Base-by-base conservation (phyloP, 164 flowering plant species). In the Vitis rupestris region DNA sequence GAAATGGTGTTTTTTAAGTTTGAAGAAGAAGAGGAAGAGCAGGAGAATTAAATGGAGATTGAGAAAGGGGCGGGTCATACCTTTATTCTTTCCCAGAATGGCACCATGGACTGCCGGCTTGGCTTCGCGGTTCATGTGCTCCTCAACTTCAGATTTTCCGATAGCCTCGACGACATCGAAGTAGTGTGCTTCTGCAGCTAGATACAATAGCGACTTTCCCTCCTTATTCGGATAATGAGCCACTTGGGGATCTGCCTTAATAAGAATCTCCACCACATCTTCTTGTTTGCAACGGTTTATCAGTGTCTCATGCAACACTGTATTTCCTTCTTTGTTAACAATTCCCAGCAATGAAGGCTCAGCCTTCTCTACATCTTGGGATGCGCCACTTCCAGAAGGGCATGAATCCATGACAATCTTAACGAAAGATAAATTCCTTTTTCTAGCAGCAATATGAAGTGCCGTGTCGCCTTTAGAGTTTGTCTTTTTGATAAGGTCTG, bases 91-190 rank as follows among this genome's bases (percentile, higher is more conserved):
- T 44, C 57, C 31, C 30, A 4, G n/a, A 14, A 70, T 54, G 30
- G 66, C 65, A 17, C 66, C 65, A 52, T 70, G 31, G 12, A 53
- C 5, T 4, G n/a, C n/a, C n/a, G n/a, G n/a, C n/a, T n/a, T n/a
- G n/a, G 44, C 61, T 44, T 31, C 3, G 0, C 13, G 15, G 44
- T 6, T 37, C 44, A 37, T 37, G 44, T 1, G 8, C 10, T 55
- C 4, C 9, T 47, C 52, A 14, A 11, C 48, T 10, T 44, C 4
- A 59, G 23, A 15, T 13, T 51, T 59, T 23, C 31, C 4, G 10
- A 23, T 59, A 37, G 7, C 44, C 44, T 37, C 7, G 0, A 37
- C 7, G 44, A 37, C 44, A 37, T 37, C 7, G 4, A 37, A 37
- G 44, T 37, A 37, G 8, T 16, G 10, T 10, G 44, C 0, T 61